A percentile compares a stretch with the other conserved stretches of the same genome.
Evolutionary conservation across 2,329 filamentous ascomycete genomes (phyloP).

Genomic region (Diplodia corticola): DNA sequence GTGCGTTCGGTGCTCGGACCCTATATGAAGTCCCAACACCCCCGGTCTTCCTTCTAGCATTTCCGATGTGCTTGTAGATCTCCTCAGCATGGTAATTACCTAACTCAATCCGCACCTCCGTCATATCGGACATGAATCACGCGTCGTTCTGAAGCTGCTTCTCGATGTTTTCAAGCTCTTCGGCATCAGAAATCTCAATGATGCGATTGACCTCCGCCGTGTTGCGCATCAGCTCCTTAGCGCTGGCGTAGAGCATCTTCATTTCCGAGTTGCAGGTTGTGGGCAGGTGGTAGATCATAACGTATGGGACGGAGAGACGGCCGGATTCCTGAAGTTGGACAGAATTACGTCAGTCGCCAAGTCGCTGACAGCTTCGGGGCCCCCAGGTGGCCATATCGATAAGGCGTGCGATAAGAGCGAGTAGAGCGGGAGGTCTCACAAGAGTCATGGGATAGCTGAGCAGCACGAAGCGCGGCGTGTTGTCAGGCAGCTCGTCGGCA

Average conservation of each 20-base stretch:
- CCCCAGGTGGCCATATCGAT: not conserved
- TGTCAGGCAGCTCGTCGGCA: conserved; percentile 86
- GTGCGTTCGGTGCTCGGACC: not conserved
- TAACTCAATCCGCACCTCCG: not conserved
- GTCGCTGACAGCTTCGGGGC: not conserved
- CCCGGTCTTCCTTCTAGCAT: not conserved
- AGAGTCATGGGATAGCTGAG: conserved; percentile 88
- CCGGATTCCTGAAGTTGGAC: conserved; percentile 65
- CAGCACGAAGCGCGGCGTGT: conserved; percentile 84
- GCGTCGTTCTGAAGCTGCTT: conserved; percentile 54
- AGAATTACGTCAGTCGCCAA: not conserved
- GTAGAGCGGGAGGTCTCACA: conserved; percentile 52
- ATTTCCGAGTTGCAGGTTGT: conserved; percentile 84
- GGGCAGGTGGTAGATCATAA: conserved; percentile 91
- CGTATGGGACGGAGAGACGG: conserved; percentile 85
- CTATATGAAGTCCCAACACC: not conserved
- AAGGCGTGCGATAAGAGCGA: not conserved
- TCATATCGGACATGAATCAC: not conserved
- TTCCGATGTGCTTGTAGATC: not conserved
- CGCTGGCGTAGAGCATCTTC: conserved; percentile 92
- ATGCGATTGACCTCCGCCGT: conserved; percentile 87
- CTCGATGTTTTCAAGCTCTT: conserved; percentile 82
- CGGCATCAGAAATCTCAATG: conserved; percentile 77
- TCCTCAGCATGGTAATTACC: not conserved
- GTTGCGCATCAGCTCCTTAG: conserved; percentile 93